phyloP scores from a whole-genome alignment of 345 rosid genomes.

The Balakata baccata region DNA sequence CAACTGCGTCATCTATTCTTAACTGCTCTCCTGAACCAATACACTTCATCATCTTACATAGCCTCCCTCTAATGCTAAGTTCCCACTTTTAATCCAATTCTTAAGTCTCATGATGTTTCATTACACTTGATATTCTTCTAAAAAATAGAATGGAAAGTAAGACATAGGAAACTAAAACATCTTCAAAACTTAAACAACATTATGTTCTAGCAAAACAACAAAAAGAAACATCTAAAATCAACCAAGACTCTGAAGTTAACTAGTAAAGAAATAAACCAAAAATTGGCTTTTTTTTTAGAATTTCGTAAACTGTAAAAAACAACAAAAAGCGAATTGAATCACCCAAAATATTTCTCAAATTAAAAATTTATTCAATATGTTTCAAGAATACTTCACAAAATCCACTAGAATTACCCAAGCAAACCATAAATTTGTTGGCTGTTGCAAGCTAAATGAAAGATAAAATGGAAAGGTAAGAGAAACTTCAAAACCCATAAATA shows the following conservation, averaged over 20 bases:
- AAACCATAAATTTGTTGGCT: neutral
- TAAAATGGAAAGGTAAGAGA: neutral
- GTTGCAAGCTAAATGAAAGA: conserved; percentile 7
- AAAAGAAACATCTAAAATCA: neutral
- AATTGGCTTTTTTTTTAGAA: neutral
- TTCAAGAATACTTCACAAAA: conserved; percentile 10
- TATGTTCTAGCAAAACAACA: neutral
- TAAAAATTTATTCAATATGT: neutral
- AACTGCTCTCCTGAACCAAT: conserved; percentile 55
- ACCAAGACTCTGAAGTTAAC: neutral
- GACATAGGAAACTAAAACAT: conserved; percentile 19
- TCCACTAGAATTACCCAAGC: conserved; percentile 9
- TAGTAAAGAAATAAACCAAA: neutral
- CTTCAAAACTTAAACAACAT: conserved; percentile 14
- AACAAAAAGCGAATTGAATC: neutral
- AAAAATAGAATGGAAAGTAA: conserved; percentile 10
- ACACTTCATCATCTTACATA: conserved; percentile 70
- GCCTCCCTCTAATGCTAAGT: conserved; percentile 31
- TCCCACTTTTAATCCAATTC: conserved; percentile 40
- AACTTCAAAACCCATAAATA: conserved; percentile 4
- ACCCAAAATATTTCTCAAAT: neutral
- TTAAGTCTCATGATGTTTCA: conserved; percentile 45
- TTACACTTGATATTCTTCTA: conserved; percentile 34
- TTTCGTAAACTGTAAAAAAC: conserved; percentile 2
- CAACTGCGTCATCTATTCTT: conserved; percentile 43